phyloP scores from a whole-genome alignment of 2,329 filamentous ascomycete genomes.

The Phyllosticta citriasiana region DNA sequence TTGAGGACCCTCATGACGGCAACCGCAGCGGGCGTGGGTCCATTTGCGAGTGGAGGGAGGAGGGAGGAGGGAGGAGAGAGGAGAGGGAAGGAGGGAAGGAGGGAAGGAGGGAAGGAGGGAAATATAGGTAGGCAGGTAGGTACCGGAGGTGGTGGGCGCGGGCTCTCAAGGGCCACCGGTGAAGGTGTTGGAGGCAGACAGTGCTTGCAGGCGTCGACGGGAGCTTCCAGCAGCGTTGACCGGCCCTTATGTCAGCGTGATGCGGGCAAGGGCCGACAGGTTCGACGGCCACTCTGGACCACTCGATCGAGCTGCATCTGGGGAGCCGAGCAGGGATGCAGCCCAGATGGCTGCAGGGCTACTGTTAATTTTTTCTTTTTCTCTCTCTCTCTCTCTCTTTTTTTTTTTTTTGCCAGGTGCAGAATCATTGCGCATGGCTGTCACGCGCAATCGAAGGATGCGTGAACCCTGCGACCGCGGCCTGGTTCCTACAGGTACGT shows the following conservation, averaged over 20 bases:
- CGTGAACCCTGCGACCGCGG: not conserved
- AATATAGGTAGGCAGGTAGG: not conserved
- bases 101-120: not conserved
- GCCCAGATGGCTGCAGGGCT: not conserved
- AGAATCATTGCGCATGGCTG: too few species aligned
- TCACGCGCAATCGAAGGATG: too few species aligned
- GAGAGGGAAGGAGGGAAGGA: not conserved
- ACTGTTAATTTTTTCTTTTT: not conserved
- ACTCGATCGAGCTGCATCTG: not conserved
- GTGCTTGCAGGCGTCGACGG: too few species aligned
- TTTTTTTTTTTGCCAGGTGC: too few species aligned
- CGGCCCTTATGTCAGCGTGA: not conserved
- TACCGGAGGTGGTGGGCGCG: too few species aligned
- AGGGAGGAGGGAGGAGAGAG: too few species aligned
- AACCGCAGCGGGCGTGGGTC: not conserved
- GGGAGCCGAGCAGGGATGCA: not conserved
- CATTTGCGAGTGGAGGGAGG: constrained; percentile 1
- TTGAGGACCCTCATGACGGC: constrained; percentile 8
- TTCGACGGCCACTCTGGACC: not conserved
- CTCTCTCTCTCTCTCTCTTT: too few species aligned
- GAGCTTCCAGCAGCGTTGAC: not conserved
- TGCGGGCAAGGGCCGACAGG: not conserved
- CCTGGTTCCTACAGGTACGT: too few species aligned
- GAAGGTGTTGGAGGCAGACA: not conserved
- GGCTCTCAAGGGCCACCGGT: not conserved